phyloP scores from a whole-genome alignment of 148 eudicot species.

The Diospyros lotus region DNA sequence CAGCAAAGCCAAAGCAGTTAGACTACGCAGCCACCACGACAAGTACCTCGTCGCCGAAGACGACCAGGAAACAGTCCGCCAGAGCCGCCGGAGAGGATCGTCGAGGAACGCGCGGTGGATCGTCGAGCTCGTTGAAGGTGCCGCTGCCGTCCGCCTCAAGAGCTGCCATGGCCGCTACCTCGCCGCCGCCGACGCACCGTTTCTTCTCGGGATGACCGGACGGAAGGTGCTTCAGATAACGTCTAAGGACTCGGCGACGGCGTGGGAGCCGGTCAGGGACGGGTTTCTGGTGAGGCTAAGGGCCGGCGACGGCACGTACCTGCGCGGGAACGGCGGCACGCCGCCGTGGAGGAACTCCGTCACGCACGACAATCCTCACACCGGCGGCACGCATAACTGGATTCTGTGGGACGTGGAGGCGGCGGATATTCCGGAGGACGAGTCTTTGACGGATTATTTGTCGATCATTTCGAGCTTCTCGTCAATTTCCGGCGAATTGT shows the following conservation, averaged over 20 bases:
- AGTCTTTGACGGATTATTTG: slow-evolving; percentile 24
- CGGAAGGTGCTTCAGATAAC: slow-evolving; percentile 44
- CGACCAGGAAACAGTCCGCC: slow-evolving; percentile 52
- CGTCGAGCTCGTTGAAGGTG: slow-evolving; percentile 43
- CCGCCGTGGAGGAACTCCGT: slow-evolving; percentile 80
- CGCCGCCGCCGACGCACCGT: slow-evolving; percentile 50
- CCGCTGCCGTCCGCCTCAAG: slow-evolving; percentile 44
- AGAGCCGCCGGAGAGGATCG: slow-evolving; percentile 51
- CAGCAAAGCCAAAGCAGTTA: slow-evolving; percentile 46
- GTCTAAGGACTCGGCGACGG: slow-evolving; percentile 22
- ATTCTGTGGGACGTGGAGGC: slow-evolving; percentile 62
- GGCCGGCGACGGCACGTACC: slow-evolving; percentile 38
- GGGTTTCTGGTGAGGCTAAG: slow-evolving; percentile 62
- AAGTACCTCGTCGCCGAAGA: slow-evolving; percentile 65
- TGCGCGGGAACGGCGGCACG: slow-evolving; percentile 67
- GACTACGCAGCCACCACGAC: slow-evolving; percentile 52
- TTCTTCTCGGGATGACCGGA: slow-evolving; percentile 71
- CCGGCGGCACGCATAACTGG: slow-evolving; percentile 42
- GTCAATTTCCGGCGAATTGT: slow-evolving; percentile 51
- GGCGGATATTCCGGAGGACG: slow-evolving; percentile 47
- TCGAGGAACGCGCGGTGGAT: slow-evolving; percentile 51
- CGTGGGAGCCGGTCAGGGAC: slow-evolving; percentile 68
- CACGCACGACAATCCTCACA: slow-evolving; percentile 50
- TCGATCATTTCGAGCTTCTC: slow-evolving; percentile 45
- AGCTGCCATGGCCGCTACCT: slow-evolving; percentile 48